Conservation (phyloP, 1,284 basidiomycete genomes). For the Malassezia dermatis region DNA sequence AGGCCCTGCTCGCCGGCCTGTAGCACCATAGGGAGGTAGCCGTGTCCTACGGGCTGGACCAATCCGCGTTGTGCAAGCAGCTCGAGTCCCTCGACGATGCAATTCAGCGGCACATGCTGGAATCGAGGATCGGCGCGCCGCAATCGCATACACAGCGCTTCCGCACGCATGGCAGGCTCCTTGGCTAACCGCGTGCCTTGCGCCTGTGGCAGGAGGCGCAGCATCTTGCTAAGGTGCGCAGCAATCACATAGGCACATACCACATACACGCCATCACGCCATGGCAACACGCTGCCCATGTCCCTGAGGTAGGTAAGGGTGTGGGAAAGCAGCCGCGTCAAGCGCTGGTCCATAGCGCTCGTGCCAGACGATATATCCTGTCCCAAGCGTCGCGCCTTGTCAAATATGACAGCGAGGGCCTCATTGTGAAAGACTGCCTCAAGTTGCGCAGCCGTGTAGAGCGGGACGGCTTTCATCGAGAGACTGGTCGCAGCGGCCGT, state of each 20-base stretch:
- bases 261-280: slow-evolving; percentile 1
- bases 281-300: neutral
- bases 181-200: neutral
- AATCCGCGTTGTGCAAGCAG: neutral
- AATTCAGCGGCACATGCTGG: neutral
- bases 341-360: neutral
- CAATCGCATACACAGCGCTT: neutral
- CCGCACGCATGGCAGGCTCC: neutral
- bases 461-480: neutral
- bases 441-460: neutral
- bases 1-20: slow-evolving; percentile 6
- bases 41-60: neutral
- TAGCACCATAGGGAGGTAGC: slow-evolving; percentile 1
- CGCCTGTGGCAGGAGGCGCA: neutral
- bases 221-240: neutral
- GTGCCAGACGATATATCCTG: neutral
- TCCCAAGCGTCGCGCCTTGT: neutral
- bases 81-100: slow-evolving; percentile 4
- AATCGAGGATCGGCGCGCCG: slow-evolving; percentile 3
- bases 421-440: neutral
- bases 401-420: neutral
- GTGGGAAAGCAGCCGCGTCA: neutral
- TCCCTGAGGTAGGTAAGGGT: neutral
- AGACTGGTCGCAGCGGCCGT: neutral
- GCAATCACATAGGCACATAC: neutral